Evolutionary conservation across 441 rosid genomes (phyloP).

Genomic region (Populus hybrid): DNA sequence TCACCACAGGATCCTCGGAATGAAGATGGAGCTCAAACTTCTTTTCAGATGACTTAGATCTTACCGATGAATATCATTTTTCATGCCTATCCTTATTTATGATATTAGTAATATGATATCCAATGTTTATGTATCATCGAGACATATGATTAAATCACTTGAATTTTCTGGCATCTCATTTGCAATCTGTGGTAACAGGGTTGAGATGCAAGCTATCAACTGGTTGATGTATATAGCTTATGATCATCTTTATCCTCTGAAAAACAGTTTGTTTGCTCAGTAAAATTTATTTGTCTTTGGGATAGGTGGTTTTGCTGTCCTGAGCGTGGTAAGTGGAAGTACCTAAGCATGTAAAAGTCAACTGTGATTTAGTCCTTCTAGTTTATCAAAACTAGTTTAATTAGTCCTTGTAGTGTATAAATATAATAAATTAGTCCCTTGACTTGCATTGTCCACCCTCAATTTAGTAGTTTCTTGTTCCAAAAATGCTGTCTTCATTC

Average conservation of each 20-base stretch:
- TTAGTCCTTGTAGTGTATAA: neutral
- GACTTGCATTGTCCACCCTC: neutral
- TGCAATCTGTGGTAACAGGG: too few relatives aligned
- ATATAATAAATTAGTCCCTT: neutral
- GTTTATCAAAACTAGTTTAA: neutral
- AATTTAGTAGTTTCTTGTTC: neutral
- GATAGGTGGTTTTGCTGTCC: too few relatives aligned
- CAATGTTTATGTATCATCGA: too few relatives aligned
- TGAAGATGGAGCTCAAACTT: conserved; percentile 3
- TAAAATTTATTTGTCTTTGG: too few relatives aligned
- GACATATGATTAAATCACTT: too few relatives aligned
- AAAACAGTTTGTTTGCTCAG: too few relatives aligned
- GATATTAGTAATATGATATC: too few relatives aligned
- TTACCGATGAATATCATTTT: neutral
- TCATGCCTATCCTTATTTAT: too few relatives aligned
- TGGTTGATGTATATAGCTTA: too few relatives aligned
- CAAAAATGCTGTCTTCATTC: neutral
- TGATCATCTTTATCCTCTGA: too few relatives aligned
- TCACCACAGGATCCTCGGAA: neutral
- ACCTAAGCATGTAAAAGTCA: neutral
- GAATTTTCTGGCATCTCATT: too few relatives aligned
- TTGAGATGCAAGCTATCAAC: too few relatives aligned
- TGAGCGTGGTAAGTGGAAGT: neutral
- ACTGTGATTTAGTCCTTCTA: neutral
- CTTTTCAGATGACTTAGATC: neutral